phyloP scores from a whole-genome alignment of 768 basidiomycete species.

The Cyclocybe aegerita region DNA sequence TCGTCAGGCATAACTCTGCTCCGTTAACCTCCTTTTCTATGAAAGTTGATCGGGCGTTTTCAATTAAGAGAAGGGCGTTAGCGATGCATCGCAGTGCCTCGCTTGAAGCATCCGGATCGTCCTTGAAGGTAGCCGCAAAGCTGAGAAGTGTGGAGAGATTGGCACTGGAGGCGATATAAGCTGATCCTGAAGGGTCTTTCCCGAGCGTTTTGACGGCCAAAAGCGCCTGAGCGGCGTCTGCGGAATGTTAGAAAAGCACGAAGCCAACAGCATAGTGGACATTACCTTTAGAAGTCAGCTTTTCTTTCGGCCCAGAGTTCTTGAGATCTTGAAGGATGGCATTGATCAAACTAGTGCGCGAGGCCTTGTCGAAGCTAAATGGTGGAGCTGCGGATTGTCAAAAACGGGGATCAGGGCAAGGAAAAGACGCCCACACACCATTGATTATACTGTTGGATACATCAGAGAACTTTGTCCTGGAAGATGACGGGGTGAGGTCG shows the following conservation, averaged over 20 bases:
- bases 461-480: constrained; percentile 41
- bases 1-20: constrained; percentile 50
- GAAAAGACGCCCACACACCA: constrained; percentile 32
- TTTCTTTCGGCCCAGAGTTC: constrained; percentile 39
- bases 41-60: constrained; percentile 57
- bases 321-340: constrained; percentile 61
- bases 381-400: constrained; percentile 38
- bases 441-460: constrained; percentile 52
- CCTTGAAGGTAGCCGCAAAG: constrained; percentile 52
- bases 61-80: constrained; percentile 74
- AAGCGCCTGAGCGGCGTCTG: constrained; percentile 70
- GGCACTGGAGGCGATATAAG: constrained; percentile 49
- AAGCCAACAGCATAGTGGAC: constrained; percentile 11
- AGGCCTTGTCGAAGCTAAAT: constrained; percentile 43
- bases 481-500: constrained; percentile 45
- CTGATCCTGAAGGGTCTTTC: constrained; percentile 67
- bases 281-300: constrained; percentile 56
- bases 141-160: constrained; percentile 60
- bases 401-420: not conserved
- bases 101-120: constrained; percentile 55
- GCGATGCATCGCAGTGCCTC: constrained; percentile 79
- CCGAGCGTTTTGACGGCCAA: constrained; percentile 75
- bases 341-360: constrained; percentile 57
- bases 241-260: not conserved
- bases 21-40: constrained; percentile 61